A percentile compares a stretch with the other conserved stretches of the same genome.
These are phyloP conservation scores for Ophiostoma tasmaniense DNA, from an alignment of 2,329 filamentous ascomycete species.

Conservation along the genomic window DNA sequence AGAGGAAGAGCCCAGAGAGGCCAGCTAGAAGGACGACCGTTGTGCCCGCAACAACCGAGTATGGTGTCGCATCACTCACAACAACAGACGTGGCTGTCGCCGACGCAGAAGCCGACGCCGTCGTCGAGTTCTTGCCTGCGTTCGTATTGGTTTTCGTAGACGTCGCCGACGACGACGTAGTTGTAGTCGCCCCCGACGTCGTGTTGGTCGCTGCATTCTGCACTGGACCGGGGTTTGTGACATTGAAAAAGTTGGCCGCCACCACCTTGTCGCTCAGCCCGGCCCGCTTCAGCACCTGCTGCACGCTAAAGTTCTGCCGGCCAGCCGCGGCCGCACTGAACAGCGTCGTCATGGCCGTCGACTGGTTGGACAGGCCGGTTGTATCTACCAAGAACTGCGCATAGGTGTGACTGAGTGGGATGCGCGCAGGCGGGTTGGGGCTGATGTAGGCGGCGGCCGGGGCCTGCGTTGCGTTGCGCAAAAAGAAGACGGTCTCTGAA, in stretches of 20 bases:
- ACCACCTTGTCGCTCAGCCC: slow-evolving; percentile 28
- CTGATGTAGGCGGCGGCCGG: slow-evolving; percentile 29
- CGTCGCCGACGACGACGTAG: background rate
- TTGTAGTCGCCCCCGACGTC: background rate
- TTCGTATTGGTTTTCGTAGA: background rate
- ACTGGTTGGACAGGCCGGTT: slow-evolving; percentile 23
- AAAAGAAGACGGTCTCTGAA: slow-evolving; percentile 24
- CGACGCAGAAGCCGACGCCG: background rate
- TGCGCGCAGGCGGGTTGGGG: slow-evolving; percentile 32
- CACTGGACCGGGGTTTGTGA: background rate
- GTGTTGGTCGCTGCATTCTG: background rate
- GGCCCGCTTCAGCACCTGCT: slow-evolving; percentile 26
- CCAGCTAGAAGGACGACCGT: background rate
- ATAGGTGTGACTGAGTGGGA: slow-evolving; percentile 34
- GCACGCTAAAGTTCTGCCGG: slow-evolving; percentile 29
- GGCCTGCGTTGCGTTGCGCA: slow-evolving; percentile 27
- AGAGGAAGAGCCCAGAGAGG: background rate
- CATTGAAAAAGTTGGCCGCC: slow-evolving; percentile 29
- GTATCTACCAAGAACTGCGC: slow-evolving; percentile 34
- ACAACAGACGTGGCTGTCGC: background rate
- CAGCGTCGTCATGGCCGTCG: slow-evolving; percentile 21
- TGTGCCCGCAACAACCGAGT: background rate
- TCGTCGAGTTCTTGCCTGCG: background rate
- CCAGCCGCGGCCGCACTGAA: slow-evolving; percentile 25
- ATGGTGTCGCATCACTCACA: background rate